Evolutionary conservation across 352 stramenopile species (phyloP), one percentile per base, ranked within the genome.

Genomic region (Saprolegnia parasitica): DNA sequence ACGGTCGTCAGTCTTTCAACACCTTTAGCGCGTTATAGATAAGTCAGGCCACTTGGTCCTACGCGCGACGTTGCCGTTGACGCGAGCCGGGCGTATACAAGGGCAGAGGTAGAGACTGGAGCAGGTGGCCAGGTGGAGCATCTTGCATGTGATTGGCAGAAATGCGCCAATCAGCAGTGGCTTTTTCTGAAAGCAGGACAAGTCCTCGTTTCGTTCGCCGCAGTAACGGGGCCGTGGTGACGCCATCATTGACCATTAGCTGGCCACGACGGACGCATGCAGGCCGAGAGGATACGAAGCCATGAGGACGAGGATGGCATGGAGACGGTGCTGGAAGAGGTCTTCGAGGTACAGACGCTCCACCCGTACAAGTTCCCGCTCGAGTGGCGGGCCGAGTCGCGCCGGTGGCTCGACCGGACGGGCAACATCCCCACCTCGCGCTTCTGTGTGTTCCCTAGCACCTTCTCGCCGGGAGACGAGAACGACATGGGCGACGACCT

Each of bases 301-400:
- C 20, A 4, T 3, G 35, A n/a, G 3, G 35, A 40, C 52, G 52
- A 60, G 13, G 4, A 24, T 16, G 52, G 52, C 35, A 60, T 60
- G 52, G 52, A 60, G 35, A 60, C 80, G 21, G 80, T 84, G 20
- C 78, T 91, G 23, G 87, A 95, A 61, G 87, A 95, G 68, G 85
- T 82, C 21, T 95, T 92, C 67, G 87, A 95, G 67, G 83, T 95
- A 74, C 85, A 95, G 73, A 76, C 77, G 46, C 77, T 92, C 70
- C 84, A 93, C 73, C 87, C 87, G 29, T 95, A 70, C 63, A 70
- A 70, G 50, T 24, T 70, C 42, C 63, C 60, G 60, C 40, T 67
- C 10, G 60, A 52, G 45, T 70, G 63, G 63, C 45, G 63, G 11
- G 26, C 23, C 1, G 46, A 52, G 20, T 52, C 63, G 15, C 63